These are phyloP conservation scores for Fusarium lyarnte DNA, from an alignment of 2,329 filamentous ascomycete genomes.

Conservation along the genomic window DNA sequence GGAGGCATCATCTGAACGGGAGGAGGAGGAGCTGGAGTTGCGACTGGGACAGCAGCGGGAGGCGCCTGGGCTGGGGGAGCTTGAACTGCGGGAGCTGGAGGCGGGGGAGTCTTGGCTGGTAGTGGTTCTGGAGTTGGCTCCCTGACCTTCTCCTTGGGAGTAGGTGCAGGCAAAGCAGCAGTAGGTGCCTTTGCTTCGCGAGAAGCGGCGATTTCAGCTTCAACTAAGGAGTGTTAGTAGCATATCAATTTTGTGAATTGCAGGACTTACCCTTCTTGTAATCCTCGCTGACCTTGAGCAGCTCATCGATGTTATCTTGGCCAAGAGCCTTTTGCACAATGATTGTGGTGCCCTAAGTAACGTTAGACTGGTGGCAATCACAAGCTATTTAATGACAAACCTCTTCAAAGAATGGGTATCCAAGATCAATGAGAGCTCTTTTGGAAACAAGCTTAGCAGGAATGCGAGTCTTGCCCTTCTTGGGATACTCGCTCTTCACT, in stretches of 20 bases:
- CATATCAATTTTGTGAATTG: accelerated
- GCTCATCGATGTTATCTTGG: slow-evolving; percentile 90
- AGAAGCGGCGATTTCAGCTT: slow-evolving; percentile 29
- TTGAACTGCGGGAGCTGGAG: slow-evolving; percentile 21
- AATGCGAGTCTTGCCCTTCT: slow-evolving; percentile 90
- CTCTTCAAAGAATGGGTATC: slow-evolving; percentile 89
- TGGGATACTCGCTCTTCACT: slow-evolving; percentile 72
- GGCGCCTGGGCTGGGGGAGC: slow-evolving; percentile 27
- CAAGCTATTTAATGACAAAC: slow-evolving; percentile 57
- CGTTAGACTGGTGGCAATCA: background rate
- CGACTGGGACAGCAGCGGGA: slow-evolving; percentile 47
- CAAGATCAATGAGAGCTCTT: slow-evolving; percentile 81
- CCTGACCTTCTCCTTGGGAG: slow-evolving; percentile 24
- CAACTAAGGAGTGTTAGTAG: slow-evolving; percentile 16
- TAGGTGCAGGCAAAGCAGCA: slow-evolving; percentile 47
- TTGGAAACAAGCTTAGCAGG: slow-evolving; percentile 82
- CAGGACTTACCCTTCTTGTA: slow-evolving; percentile 68
- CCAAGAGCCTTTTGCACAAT: slow-evolving; percentile 86
- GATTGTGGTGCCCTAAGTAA: slow-evolving; percentile 75
- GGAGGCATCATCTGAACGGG: slow-evolving; percentile 40
- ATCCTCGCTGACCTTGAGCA: slow-evolving; percentile 83
- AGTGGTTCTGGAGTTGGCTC: slow-evolving; percentile 52
- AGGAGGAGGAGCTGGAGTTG: slow-evolving; percentile 37
- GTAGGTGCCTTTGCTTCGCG: slow-evolving; percentile 21
- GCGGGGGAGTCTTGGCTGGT: slow-evolving; percentile 40